A percentile compares a stretch with the other conserved stretches of the same genome.
Conservation (phyloP, 371 early-diverging fungal species). For the Sporodiniella umbellata region DNA sequence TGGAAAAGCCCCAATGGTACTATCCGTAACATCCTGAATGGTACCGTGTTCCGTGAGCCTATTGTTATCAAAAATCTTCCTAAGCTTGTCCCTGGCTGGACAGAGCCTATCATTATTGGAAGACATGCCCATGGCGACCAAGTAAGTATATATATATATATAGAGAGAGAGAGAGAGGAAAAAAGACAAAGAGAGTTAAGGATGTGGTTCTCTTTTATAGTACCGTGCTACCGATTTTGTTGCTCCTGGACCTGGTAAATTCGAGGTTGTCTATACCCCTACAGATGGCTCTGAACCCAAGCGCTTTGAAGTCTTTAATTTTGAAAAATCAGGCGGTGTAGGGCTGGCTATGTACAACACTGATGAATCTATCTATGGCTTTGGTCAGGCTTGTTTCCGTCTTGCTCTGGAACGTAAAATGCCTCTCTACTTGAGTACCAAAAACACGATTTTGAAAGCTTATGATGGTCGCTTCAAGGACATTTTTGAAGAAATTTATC, state of each 20-base stretch:
- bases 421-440: constrained; percentile 95
- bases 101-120: constrained; percentile 92
- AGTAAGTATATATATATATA: no score
- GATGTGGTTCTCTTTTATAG: constrained; percentile 39
- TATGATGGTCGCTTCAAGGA: constrained; percentile 98
- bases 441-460: constrained; percentile 96
- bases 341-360: constrained; percentile 96
- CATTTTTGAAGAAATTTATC: constrained; percentile 90
- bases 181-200: no score
- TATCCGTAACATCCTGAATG: constrained; percentile 93
- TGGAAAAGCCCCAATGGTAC: constrained; percentile 98
- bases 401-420: constrained; percentile 79
- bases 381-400: constrained; percentile 94
- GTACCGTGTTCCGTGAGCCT: constrained; percentile 98
- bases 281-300: constrained; percentile 66
- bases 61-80: constrained; percentile 89
- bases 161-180: no score
- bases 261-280: constrained; percentile 88
- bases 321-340: constrained; percentile 78
- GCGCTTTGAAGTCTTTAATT: constrained; percentile 75
- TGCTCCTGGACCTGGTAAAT: constrained; percentile 84
- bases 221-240: constrained; percentile 95
- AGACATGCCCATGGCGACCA: constrained; percentile 98
- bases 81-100: constrained; percentile 93
- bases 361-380: constrained; percentile 88